Evolutionary conservation across 208 protist genomes (phyloP).

Genomic region (Crithidia brevicula): DNA sequence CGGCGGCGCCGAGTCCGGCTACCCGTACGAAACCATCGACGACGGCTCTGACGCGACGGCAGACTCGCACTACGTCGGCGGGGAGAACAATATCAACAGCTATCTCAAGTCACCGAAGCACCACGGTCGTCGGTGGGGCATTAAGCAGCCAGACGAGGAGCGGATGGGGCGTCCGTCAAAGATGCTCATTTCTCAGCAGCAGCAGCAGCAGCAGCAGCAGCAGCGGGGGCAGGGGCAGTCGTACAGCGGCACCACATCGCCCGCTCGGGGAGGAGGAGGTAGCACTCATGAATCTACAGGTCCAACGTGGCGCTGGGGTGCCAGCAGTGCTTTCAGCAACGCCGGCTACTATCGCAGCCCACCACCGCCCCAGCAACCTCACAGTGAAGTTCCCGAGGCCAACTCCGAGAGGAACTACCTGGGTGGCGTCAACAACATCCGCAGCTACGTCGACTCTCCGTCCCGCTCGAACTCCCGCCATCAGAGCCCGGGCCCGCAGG

Average conservation of each 20-base stretch:
- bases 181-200: conserved; percentile 22
- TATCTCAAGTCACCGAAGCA: conserved; percentile 30
- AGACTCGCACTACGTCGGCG: conserved; percentile 31
- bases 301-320: conserved; percentile 10
- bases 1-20: not conserved
- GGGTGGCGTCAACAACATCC: conserved; percentile 23
- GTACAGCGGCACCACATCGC: not conserved
- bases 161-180: conserved; percentile 3
- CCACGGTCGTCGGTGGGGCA: conserved; percentile 2
- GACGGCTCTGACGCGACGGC: conserved; percentile 11
- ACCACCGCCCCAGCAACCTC: not conserved
- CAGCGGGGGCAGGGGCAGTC: not conserved
- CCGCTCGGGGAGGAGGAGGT: too few species aligned
- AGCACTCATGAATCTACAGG: too few species aligned
- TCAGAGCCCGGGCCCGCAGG: conserved; percentile 4
- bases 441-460: conserved; percentile 18
- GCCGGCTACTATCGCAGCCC: conserved; percentile 1
- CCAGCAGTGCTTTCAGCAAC: conserved; percentile 8
- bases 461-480: conserved; percentile 9
- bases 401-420: conserved; percentile 11
- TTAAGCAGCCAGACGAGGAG: conserved; percentile 16
- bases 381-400: conserved; percentile 1
- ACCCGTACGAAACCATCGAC: not conserved
- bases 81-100: conserved; percentile 42
- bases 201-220: conserved; percentile 13